phyloP scores from a whole-genome alignment of 139 green algal genomes.

The Chlamydomonas asymmetrica region DNA sequence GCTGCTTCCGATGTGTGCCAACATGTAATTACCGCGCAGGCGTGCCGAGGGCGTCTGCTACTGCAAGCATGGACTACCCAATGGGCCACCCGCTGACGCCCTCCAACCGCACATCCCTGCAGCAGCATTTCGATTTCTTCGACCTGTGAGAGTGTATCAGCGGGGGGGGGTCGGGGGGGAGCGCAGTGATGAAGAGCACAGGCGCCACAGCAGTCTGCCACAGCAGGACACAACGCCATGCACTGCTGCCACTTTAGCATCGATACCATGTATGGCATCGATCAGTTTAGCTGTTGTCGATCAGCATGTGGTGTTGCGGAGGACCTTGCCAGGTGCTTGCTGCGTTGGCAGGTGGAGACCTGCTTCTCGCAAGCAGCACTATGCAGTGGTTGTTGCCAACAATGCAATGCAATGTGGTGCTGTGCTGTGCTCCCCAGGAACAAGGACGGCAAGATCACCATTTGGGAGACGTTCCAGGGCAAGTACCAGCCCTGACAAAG shows the following conservation, averaged over 20 bases:
- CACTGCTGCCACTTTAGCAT: background rate
- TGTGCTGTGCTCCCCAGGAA: background rate
- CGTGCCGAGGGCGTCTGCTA: background rate
- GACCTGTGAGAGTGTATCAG: conserved; percentile 1
- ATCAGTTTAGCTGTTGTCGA: background rate
- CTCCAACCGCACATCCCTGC: conserved; percentile 3
- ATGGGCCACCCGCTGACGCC: conserved; percentile 12
- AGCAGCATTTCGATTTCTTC: conserved; percentile 26
- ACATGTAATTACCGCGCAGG: too few species aligned
- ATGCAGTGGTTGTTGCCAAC: too few species aligned
- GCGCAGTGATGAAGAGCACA: background rate
- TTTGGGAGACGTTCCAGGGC: conserved; percentile 6
- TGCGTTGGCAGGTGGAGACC: background rate
- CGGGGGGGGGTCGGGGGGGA: background rate
- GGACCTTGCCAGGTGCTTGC: background rate
- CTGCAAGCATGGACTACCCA: conserved; percentile 14
- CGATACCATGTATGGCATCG: background rate
- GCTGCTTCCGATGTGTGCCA: too few species aligned
- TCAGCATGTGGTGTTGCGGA: background rate
- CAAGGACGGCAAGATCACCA: conserved; percentile 25
- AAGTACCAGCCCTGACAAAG: background rate
- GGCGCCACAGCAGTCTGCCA: background rate
- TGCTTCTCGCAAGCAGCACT: background rate
- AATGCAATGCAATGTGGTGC: too few species aligned
- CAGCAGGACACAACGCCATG: background rate